Evolutionary conservation across 768 basidiomycete species (phyloP).

Genomic region (Chalciporus sphaerocephalus): DNA sequence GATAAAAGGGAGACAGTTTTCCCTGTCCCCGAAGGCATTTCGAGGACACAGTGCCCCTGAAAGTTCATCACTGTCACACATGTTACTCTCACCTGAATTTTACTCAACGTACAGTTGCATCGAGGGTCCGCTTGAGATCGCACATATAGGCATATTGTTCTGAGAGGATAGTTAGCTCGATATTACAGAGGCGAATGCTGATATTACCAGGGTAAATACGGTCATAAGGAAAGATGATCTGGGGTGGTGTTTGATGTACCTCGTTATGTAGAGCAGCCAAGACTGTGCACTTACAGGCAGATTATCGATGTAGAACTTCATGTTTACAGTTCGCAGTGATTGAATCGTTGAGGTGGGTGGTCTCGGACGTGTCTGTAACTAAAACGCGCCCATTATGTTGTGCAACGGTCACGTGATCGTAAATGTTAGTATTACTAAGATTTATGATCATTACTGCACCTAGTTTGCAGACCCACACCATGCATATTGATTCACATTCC

Average conservation of each 20-base stretch:
- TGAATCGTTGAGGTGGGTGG: no score
- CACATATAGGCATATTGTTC: conserved; percentile 99
- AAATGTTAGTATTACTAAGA: no score
- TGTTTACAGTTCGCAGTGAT: conserved; percentile 23
- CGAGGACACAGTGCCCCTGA: conserved; percentile 97
- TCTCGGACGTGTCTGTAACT: no score
- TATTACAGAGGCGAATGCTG: not conserved
- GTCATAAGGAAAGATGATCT: conserved; percentile 92
- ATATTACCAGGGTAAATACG: conserved; percentile 88
- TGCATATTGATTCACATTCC: no score
- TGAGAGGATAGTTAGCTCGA: conserved; percentile 28
- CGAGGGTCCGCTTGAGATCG: conserved; percentile 93
- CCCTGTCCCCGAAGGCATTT: conserved; percentile 99
- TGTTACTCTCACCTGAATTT: not conserved
- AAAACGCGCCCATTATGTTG: no score
- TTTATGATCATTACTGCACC: no score
- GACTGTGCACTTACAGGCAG: conserved; percentile 52
- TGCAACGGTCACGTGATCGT: not conserved
- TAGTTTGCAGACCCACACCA: no score
- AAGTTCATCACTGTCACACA: conserved; percentile 3
- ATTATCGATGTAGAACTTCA: conserved; percentile 84
- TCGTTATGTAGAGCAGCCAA: not conserved
- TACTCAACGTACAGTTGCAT: conserved; percentile 67
- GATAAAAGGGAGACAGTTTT: conserved; percentile 96
- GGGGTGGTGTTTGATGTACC: not conserved